Base-by-base conservation (phyloP, 2,329 filamentous ascomycete species). In the Madurella mycetomatis region DNA sequence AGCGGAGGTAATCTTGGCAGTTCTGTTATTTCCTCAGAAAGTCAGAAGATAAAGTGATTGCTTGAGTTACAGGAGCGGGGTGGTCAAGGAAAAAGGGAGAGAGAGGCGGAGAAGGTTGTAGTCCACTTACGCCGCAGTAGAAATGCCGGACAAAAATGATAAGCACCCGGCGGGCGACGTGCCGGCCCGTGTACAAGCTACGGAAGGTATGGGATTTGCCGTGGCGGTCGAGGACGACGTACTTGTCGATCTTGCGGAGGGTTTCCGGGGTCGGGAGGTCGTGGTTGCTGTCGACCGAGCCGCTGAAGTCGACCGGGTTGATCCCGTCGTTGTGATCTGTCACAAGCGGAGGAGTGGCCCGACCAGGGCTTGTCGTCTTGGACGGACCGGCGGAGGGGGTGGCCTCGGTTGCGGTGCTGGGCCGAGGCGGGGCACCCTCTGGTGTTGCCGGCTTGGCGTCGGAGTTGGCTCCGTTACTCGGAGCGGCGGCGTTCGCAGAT, bases 111-210 rank as follows among this genome's bases (percentile, higher is more conserved):
- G 32, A 32, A 8, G 44, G 19, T n/a, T n/a, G n/a, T n/a, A n/a
- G n/a, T n/a, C n/a, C n/a, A 77, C 85, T 69, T 76, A 89, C 87
- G 37, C 86, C 86, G 66, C 88, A 91, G 76, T 88, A 90, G 70
- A 91, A 92, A 71, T 91, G 87, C 43, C 88, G 80, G 54, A 92
- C 78, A 66, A 92, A 91, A 61, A 91, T 82, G 41, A 90, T 70
- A 32, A 92, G 75, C 30, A 88, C 81, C 2, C 83, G 74, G 16
- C 77, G 72, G 12, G 79, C 73, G 2, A 75, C 74, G 51, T 80
- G 79, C 45, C 68, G 73, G 4, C 81, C 80, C 34, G 74, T 76
- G 66, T 85, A 86, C 30, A 88, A 70, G 61, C 78, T 83, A 68
- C 80, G 80, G 69, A 90, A 90, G 0, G 79, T 72, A 42, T 78